Conservation (phyloP, 352 stramenopile genomes). For the Phytophthora litchii region DNA sequence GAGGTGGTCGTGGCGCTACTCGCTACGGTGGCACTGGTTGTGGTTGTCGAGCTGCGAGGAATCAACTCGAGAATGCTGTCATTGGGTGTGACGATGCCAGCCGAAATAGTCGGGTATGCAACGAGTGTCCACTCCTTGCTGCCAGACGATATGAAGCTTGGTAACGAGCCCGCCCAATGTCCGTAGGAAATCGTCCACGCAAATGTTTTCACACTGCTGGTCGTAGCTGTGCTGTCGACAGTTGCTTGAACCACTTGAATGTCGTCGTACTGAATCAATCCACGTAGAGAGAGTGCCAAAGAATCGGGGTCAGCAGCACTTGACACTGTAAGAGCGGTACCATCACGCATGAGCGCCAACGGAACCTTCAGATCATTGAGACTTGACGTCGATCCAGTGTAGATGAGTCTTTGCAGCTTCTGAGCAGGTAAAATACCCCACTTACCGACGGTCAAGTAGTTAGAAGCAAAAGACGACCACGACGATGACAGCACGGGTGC, state of each 20-base stretch:
- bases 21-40: not conserved
- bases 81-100: constrained; percentile 7
- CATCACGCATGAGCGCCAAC: constrained; percentile 25
- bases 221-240: constrained; percentile 14
- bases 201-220: constrained; percentile 11
- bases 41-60: constrained; percentile 15
- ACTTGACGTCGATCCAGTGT: constrained; percentile 10
- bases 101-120: constrained; percentile 24
- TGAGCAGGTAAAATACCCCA: constrained; percentile 43
- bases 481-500: constrained; percentile 39
- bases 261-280: constrained; percentile 47
- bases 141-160: constrained; percentile 27
- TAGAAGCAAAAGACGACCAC: constrained; percentile 25
- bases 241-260: constrained; percentile 38
- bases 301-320: constrained; percentile 29
- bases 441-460: constrained; percentile 37
- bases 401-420: constrained; percentile 46
- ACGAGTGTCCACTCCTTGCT: constrained; percentile 43
- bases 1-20: constrained; percentile 6
- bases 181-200: constrained; percentile 44
- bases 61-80: constrained; percentile 28
- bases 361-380: constrained; percentile 22
- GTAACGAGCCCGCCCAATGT: constrained; percentile 38
- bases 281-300: constrained; percentile 28
- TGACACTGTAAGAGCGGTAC: constrained; percentile 17